These are phyloP conservation scores for Selenicereus undatus DNA, from an alignment of 148 eudicot species.

Conservation along the genomic window DNA sequence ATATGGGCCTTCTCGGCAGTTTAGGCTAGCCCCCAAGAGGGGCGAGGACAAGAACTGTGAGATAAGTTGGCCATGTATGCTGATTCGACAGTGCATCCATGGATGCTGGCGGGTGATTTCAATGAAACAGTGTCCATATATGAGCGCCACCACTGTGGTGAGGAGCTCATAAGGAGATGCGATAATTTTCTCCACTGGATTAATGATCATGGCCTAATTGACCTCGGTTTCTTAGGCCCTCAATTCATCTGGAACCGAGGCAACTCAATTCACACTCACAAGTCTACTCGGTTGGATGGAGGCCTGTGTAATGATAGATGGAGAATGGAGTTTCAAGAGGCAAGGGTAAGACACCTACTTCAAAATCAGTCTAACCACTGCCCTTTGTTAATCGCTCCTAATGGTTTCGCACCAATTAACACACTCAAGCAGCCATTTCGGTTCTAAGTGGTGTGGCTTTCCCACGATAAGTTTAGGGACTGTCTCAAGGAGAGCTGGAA, in stretches of 20 bases:
- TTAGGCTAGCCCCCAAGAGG: neutral
- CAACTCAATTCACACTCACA: accelerated
- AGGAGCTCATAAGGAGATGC: neutral
- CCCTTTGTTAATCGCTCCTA: neutral
- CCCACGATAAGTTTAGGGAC: neutral
- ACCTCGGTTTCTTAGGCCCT: neutral
- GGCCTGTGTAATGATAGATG: neutral
- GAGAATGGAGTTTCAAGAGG: neutral
- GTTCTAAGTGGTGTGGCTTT: neutral
- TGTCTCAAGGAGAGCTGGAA: neutral
- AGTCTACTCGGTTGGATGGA: neutral
- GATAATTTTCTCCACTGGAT: neutral
- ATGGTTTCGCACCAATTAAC: neutral
- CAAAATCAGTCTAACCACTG: neutral
- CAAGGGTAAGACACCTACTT: neutral
- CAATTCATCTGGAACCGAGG: neutral
- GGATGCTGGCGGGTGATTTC: neutral
- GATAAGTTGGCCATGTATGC: accelerated
- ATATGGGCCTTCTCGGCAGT: neutral
- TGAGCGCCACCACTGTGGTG: neutral
- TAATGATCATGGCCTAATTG: neutral
- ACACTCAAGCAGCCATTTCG: neutral
- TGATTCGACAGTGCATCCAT: neutral
- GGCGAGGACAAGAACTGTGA: neutral
- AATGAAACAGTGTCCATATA: neutral